A percentile compares a stretch with the other conserved stretches of the same genome.
These are phyloP conservation scores for Gorgonomyces haynaldii DNA, from an alignment of 192 early-diverging fungal species.

Conservation along the genomic window DNA sequence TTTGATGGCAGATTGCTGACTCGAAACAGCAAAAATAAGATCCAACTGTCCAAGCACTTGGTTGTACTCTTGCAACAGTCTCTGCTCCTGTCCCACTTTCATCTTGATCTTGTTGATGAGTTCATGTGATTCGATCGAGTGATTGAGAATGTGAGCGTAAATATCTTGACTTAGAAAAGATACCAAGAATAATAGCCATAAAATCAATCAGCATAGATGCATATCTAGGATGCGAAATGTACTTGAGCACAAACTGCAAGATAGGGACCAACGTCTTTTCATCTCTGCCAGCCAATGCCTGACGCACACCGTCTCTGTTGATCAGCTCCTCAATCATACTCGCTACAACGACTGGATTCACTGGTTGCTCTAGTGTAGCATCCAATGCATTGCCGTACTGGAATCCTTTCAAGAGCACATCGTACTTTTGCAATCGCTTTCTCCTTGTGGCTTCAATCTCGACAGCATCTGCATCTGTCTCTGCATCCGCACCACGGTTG, in stretches of 20 bases:
- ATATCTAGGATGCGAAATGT: slow-evolving; percentile 74
- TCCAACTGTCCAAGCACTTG: no score
- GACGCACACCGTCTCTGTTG: slow-evolving; percentile 66
- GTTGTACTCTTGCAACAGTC: no score
- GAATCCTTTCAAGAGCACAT: slow-evolving; percentile 72
- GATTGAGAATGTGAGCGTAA: no score
- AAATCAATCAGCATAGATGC: slow-evolving; percentile 68
- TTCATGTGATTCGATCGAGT: no score
- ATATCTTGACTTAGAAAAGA: no score
- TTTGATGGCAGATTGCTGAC: no score
- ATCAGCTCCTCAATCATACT: slow-evolving; percentile 82
- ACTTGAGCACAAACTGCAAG: slow-evolving; percentile 65
- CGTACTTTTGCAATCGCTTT: slow-evolving; percentile 61
- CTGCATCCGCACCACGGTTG: slow-evolving; percentile 44
- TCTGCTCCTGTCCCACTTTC: no score
- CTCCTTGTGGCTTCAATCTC: slow-evolving; percentile 57
- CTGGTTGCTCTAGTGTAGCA: slow-evolving; percentile 39
- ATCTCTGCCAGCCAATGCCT: slow-evolving; percentile 75
- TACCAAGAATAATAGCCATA: slow-evolving; percentile 60
- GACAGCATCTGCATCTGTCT: slow-evolving; percentile 38
- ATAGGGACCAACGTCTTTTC: slow-evolving; percentile 78
- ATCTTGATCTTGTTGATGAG: no score
- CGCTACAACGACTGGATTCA: slow-evolving; percentile 45
- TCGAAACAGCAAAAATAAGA: no score
- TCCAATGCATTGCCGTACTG: slow-evolving; percentile 85